phyloP scores from a whole-genome alignment of 2,329 filamentous ascomycete genomes.

The Talaromyces atroroseus region DNA sequence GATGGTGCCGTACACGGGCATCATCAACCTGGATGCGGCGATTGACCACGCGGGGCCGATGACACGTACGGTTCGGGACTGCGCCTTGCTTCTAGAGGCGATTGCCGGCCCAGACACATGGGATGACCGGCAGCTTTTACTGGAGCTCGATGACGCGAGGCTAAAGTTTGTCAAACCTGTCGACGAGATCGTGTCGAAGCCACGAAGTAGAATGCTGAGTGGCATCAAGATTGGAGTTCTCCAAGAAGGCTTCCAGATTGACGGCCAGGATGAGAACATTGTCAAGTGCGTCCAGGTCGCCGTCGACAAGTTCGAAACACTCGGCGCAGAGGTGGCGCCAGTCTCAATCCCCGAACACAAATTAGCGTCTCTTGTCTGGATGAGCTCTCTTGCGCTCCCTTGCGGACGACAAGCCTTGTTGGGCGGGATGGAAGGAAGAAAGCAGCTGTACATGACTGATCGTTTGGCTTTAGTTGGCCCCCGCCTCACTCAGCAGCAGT shows the following conservation, averaged over 20 bases:
- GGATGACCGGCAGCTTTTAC: conserved; percentile 1
- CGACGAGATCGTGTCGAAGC: conserved; percentile 4
- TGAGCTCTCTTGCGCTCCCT: conserved; percentile 2
- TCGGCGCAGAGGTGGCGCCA: conserved; percentile 1
- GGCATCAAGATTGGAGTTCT: conserved; percentile 5
- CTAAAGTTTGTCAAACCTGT: conserved; percentile 4
- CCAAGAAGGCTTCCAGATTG: conserved; percentile 5
- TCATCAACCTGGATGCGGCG: neutral
- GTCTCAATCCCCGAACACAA: conserved; percentile 6
- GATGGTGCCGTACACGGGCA: neutral
- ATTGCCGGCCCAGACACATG: neutral
- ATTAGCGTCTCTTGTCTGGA: conserved; percentile 5
- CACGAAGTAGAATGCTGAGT: conserved; percentile 1
- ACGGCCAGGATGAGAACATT: conserved; percentile 4
- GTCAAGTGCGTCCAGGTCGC: conserved; percentile 1
- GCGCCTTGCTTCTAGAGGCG: neutral
- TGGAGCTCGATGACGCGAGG: neutral
- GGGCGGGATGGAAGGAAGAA: conserved; percentile 6
- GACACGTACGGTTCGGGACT: neutral
- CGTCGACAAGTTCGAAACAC: conserved; percentile 1
- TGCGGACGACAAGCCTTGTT: conserved; percentile 5
- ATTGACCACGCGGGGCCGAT: neutral
- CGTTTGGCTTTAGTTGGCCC: conserved; percentile 2
- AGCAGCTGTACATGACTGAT: conserved; percentile 6
- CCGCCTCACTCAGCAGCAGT: conserved; percentile 3